Percentiles rank a stretch among this genome's conserved stretches.
Conservation (phyloP, 805 yeast species). For the Candida manassasensis region DNA sequence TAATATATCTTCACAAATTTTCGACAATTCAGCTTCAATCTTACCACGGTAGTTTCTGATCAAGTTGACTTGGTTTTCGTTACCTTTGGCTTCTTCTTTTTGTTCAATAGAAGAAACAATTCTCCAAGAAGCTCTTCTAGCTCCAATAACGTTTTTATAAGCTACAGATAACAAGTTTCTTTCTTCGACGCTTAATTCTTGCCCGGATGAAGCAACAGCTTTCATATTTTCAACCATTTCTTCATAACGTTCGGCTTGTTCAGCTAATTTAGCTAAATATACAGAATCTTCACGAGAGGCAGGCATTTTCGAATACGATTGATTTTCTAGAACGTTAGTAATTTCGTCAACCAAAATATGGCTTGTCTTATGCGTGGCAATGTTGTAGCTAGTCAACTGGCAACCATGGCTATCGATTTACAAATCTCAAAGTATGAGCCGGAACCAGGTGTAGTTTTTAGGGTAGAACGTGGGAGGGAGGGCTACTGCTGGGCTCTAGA, state of each 20-base stretch:
- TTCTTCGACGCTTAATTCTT: constrained; percentile 95
- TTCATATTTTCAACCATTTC: constrained; percentile 99
- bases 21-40: constrained; percentile 87
- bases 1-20: constrained; percentile 91
- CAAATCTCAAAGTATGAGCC: no score
- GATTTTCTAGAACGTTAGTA: neutral
- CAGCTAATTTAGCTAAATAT: constrained; percentile 96
- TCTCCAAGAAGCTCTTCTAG: constrained; percentile 99
- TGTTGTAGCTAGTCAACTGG: no score
- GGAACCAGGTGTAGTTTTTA: no score
- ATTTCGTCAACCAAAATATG: no score
- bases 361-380: no score
- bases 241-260: constrained; percentile 99
- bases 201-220: constrained; percentile 92
- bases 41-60: constrained; percentile 93
- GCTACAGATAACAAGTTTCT: constrained; percentile 96
- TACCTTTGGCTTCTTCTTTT: constrained; percentile 95
- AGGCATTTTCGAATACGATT: constrained; percentile 44
- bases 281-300: constrained; percentile 96
- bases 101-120: constrained; percentile 97
- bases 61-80: constrained; percentile 81
- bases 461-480: no score
- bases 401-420: no score
- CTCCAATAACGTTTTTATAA: constrained; percentile 97
- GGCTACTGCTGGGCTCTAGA: no score